Percentiles rank a stretch among this genome's conserved stretches.
Conservation (phyloP, 192 early-diverging fungal genomes). For the Funneliformis geosporum region DNA sequence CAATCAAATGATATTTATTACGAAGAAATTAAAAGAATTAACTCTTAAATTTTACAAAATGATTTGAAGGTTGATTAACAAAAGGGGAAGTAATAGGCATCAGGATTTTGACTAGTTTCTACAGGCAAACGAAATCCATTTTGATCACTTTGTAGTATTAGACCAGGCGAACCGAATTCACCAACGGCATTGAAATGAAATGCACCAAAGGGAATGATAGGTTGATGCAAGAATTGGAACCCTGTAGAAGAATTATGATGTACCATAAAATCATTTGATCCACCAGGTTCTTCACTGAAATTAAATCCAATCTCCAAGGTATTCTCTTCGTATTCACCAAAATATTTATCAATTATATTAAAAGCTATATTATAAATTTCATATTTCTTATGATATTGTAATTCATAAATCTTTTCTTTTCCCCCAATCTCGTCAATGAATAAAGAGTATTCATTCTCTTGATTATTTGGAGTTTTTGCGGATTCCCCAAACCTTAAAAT, state of each 20-base stretch:
- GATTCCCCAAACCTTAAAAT: constrained; percentile 51
- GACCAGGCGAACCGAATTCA: not conserved
- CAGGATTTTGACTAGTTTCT: not conserved
- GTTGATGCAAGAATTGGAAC: not conserved
- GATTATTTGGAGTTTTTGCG: constrained; percentile 36
- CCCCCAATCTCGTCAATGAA: constrained; percentile 55
- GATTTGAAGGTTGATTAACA: too few species aligned
- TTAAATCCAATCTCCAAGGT: too few species aligned
- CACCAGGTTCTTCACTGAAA: too few species aligned
- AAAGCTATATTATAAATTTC: constrained; percentile 55
- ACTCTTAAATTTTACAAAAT: too few species aligned
- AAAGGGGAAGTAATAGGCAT: too few species aligned
- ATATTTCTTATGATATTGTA: constrained; percentile 49
- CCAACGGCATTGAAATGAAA: not conserved
- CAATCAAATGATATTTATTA: too few species aligned
- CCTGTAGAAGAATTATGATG: not conserved
- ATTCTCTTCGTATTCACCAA: constrained; percentile 44
- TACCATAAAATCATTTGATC: not conserved
- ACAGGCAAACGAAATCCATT: too few species aligned
- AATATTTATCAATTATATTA: constrained; percentile 51
- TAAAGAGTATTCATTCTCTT: constrained; percentile 43
- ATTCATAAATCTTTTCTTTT: constrained; percentile 48
- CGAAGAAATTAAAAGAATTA: too few species aligned
- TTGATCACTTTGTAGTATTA: not conserved
- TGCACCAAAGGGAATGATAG: not conserved